Base-by-base conservation (phyloP, 768 basidiomycete genomes). In the Mycena amicta region DNA sequence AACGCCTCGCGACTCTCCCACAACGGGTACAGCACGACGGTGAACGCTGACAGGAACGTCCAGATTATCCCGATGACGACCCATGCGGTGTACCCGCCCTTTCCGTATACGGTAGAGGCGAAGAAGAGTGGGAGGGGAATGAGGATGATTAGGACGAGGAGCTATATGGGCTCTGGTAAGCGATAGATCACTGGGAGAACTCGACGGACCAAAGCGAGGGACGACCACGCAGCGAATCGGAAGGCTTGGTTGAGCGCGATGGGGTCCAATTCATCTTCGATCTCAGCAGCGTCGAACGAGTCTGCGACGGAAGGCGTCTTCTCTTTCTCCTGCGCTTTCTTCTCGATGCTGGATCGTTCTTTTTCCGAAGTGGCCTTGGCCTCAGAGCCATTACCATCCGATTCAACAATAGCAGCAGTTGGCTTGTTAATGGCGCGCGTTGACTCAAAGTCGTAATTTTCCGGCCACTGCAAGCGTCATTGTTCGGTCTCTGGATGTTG, bases 81-180 rank as follows among this genome's bases (percentile, higher is more conserved):
- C 93, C 93, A 97, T 0, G 83, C 88, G 0, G 85, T 82, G 56
- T 93, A 78, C 4, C 89, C 90, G 11, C 72, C 64, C 39, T 82
- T 77, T 23, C 82, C 80, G 60, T 85, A 94, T 23, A 94, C 74
- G 28, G 90, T 88, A 40, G 82, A 80, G 0, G 92, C 87, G 69
- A 90, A 91, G 79, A 96, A 96, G 6, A 95, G 78, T 2, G 93
- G 93, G 1, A 97, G 72, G 0, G 94, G 95, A 53, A 97, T 84
- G 54, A 93, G 53, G 63, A 93, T 73, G 64, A 92, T 80, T 66
- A 92, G 74, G 4, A 92, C 67, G 27, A 88, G 47, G 51, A 84
- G 79, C 88, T 53, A 25, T 8, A 41, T n/a, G n/a, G n/a, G n/a
- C n/a, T n/a, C n/a, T n/a, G n/a, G 25, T 28, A 22, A 62, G 52